Percentiles rank a stretch among this genome's conserved stretches.
Evolutionary conservation across 805 yeast species (phyloP).

Genomic region (Ogataea minuta): DNA sequence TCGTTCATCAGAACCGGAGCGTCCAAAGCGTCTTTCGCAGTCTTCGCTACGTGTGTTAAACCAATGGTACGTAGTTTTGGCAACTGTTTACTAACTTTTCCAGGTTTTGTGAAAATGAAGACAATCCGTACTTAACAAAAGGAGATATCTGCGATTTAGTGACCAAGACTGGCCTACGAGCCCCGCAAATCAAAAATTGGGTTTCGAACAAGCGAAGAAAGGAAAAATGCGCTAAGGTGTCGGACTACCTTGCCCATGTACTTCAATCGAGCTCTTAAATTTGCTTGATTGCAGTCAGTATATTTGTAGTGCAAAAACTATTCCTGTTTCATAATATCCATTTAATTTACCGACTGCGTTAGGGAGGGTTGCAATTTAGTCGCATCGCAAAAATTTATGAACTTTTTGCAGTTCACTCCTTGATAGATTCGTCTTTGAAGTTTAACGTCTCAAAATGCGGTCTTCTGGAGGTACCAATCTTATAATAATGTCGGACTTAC

Average conservation of each 20-base stretch:
- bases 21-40: conserved; percentile 5
- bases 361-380: too few species aligned
- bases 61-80: conserved; percentile 9
- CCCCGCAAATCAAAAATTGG: conserved; percentile 24
- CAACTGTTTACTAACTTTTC: neutral
- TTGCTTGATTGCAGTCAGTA: too few species aligned
- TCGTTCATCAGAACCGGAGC: neutral
- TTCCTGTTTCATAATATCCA: too few species aligned
- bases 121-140: conserved; percentile 22
- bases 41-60: neutral
- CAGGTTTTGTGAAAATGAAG: conserved; percentile 20
- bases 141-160: conserved; percentile 13
- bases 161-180: conserved; percentile 14
- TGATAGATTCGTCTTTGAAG: too few species aligned
- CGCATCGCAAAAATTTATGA: too few species aligned
- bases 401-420: neutral
- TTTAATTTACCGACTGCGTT: too few species aligned
- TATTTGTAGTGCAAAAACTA: too few species aligned
- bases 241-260: conserved; percentile 10
- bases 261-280: conserved; percentile 2
- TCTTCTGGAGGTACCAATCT: too few species aligned
- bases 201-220: conserved; percentile 19
- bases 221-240: conserved; percentile 8
- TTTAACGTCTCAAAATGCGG: too few species aligned
- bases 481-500: conserved; percentile 7